Conservation (phyloP, 192 early-diverging fungal species). For the Linnemannia exigua region DNA sequence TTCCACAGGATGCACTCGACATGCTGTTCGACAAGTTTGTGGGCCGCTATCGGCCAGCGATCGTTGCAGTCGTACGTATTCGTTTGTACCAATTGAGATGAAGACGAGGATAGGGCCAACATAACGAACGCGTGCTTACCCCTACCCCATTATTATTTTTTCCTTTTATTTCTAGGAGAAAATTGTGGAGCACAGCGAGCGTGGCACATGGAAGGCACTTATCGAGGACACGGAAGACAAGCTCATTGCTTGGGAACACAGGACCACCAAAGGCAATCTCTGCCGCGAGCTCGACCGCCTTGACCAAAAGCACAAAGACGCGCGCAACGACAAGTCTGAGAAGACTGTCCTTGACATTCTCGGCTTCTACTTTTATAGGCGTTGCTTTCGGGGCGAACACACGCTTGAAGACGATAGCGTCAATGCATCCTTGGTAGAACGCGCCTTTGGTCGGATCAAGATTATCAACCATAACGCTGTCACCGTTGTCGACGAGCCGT, state of each 20-base stretch:
- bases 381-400: neutral
- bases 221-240: constrained; percentile 22
- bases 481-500: constrained; percentile 36
- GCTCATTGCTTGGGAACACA: constrained; percentile 2
- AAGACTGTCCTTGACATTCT: constrained; percentile 2
- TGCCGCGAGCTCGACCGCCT: constrained; percentile 17
- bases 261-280: constrained; percentile 8
- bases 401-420: neutral
- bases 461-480: constrained; percentile 4
- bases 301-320: neutral
- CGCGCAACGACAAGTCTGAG: neutral
- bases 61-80: neutral
- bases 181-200: constrained; percentile 1
- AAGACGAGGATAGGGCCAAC: neutral
- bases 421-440: constrained; percentile 13
- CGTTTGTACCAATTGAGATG: neutral
- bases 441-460: constrained; percentile 35
- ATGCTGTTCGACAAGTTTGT: constrained; percentile 10
- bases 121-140: neutral
- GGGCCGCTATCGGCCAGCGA: neutral
- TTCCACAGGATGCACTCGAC: constrained; percentile 12
- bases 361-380: neutral
- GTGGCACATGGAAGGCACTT: constrained; percentile 1
- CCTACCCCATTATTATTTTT: too few relatives aligned
- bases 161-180: neutral